Percentiles rank a stretch among this genome's conserved stretches.
These are phyloP conservation scores for Tolypocladium tropicale DNA, from an alignment of 2,329 filamentous ascomycete genomes.

Conservation along the genomic window DNA sequence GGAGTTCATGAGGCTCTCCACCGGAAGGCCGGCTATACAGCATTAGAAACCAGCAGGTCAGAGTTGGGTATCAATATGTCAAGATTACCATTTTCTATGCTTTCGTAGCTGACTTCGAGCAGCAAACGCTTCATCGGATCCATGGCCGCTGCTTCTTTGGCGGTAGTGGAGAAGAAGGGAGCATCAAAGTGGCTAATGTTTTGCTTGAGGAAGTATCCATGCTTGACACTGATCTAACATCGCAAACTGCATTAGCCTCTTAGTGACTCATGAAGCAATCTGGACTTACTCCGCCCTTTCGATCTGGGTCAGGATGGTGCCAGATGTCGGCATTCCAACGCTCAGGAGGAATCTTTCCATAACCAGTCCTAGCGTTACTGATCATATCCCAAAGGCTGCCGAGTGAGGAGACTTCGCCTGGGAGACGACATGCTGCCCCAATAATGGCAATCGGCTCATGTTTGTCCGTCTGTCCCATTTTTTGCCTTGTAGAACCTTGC, in stretches of 20 bases:
- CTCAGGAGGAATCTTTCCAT: conserved; percentile 12
- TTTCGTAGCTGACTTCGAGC: conserved; percentile 17
- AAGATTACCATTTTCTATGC: conserved; percentile 10
- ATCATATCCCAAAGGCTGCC: conserved; percentile 20
- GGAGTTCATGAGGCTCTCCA: conserved; percentile 10
- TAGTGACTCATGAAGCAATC: no score
- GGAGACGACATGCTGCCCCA: conserved; percentile 19
- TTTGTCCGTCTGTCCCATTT: no score
- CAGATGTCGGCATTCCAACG: conserved; percentile 15
- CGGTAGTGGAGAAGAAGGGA: conserved; percentile 18
- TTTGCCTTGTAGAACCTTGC: not conserved
- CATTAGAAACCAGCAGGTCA: not conserved
- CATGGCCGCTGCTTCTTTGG: conserved; percentile 14
- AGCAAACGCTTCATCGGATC: conserved; percentile 18
- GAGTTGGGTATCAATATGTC: not conserved
- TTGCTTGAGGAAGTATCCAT: conserved; percentile 15
- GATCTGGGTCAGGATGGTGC: conserved; percentile 4
- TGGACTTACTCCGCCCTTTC: not conserved
- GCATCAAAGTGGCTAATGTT: conserved; percentile 16
- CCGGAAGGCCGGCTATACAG: conserved; percentile 6
- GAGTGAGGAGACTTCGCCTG: conserved; percentile 14
- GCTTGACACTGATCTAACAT: no score
- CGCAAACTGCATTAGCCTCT: no score
- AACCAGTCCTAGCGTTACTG: conserved; percentile 12
- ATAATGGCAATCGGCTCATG: conserved; percentile 17